Evolutionary conservation across 495 filamentous ascomycete genomes (phyloP).

Genomic region (Trichoderma orchidacearum): DNA sequence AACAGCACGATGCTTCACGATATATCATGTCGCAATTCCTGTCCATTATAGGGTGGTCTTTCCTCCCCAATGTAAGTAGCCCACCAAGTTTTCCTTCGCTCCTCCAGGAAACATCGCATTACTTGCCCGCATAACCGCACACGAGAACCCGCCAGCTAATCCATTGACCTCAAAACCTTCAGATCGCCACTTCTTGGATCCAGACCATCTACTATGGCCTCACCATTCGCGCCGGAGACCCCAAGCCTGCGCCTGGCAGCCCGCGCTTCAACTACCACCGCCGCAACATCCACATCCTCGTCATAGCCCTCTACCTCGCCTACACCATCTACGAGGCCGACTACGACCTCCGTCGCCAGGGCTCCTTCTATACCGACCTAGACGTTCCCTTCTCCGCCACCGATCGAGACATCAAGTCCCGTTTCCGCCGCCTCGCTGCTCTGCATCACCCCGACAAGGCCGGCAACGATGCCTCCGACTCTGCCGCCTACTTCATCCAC

Average conservation of each 20-base stretch:
- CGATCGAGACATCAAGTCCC: constrained; percentile 67
- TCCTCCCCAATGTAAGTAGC: constrained; percentile 58
- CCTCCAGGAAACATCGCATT: background rate
- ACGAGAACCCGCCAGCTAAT: background rate
- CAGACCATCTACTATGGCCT: constrained; percentile 78
- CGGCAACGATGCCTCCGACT: constrained; percentile 10
- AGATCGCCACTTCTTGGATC: constrained; percentile 68
- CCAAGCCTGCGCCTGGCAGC: constrained; percentile 59
- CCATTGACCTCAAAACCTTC: background rate
- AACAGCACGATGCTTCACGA: background rate
- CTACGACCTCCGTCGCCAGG: constrained; percentile 53
- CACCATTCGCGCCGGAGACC: constrained; percentile 83
- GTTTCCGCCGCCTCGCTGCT: constrained; percentile 73
- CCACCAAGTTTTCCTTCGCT: background rate
- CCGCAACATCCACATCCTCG: constrained; percentile 65
- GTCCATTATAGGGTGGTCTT: constrained; percentile 67
- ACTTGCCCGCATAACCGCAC: background rate
- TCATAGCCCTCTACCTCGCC: constrained; percentile 70
- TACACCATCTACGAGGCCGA: constrained; percentile 94
- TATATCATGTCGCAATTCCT: constrained; percentile 32
- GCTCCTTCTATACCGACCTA: constrained; percentile 68
- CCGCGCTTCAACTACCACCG: constrained; percentile 57
- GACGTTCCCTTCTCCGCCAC: constrained; percentile 51
- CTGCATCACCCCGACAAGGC: constrained; percentile 85
- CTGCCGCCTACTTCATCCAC: constrained; percentile 58